Evolutionary conservation across 106 monocot genomes (phyloP).

Genomic region (Dioscorea dumetorum): DNA sequence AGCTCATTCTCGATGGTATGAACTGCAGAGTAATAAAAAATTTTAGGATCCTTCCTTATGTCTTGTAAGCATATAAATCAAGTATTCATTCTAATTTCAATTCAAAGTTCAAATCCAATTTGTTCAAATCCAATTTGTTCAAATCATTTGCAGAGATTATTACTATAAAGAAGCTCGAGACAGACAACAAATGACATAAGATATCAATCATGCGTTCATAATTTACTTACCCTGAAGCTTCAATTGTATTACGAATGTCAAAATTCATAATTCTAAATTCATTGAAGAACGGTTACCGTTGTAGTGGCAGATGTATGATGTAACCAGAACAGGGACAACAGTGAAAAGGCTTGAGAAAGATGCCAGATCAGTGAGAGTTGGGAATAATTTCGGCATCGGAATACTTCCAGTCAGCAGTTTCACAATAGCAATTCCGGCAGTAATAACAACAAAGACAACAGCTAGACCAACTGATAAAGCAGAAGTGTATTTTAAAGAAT

Average conservation of each 20-base stretch:
- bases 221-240: no score
- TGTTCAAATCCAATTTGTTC: no score
- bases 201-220: no score
- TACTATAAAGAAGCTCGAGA: no score
- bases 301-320: slow-evolving; percentile 73
- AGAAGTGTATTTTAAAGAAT: slow-evolving; percentile 71
- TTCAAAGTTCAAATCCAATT: no score
- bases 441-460: slow-evolving; percentile 60
- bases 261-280: no score
- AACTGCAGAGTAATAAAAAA: slow-evolving; percentile 47
- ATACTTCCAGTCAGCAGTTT: slow-evolving; percentile 50
- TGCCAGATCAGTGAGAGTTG: slow-evolving; percentile 27
- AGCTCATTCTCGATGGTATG: slow-evolving; percentile 87
- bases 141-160: not conserved
- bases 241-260: no score
- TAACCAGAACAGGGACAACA: slow-evolving; percentile 56
- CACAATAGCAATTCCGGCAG: slow-evolving; percentile 55
- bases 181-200: no score
- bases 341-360: slow-evolving; percentile 72
- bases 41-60: no score
- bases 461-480: slow-evolving; percentile 71
- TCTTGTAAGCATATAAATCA: no score
- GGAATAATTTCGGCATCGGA: slow-evolving; percentile 53
- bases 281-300: slow-evolving; percentile 35
- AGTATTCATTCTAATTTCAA: no score